Percentiles rank a stretch among this genome's conserved stretches.
Evolutionary conservation across 208 protist species (phyloP).

Genomic region (Crithidia brevicula): DNA sequence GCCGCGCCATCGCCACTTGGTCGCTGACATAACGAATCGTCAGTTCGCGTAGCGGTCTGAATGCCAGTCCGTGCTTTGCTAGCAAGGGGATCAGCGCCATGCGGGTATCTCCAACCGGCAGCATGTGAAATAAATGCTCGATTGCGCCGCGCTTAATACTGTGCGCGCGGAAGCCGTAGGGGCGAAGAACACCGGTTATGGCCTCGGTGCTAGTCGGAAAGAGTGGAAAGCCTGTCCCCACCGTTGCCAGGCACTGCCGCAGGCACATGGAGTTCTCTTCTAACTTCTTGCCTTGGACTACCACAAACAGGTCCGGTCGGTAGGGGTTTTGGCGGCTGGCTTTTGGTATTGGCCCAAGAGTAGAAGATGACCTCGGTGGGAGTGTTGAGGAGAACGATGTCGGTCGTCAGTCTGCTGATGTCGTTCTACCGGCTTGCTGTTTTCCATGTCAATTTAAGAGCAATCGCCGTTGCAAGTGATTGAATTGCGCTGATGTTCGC

Average conservation of each 20-base stretch:
- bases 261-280: not conserved
- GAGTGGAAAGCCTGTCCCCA: not conserved
- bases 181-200: slow-evolving; percentile 7
- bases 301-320: slow-evolving; percentile 16
- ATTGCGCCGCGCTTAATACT: slow-evolving; percentile 30
- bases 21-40: slow-evolving; percentile 23
- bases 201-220: slow-evolving; percentile 15
- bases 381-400: not conserved
- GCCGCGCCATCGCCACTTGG: slow-evolving; percentile 14
- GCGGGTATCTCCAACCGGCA: not conserved
- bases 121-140: slow-evolving; percentile 1
- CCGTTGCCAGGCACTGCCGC: not conserved
- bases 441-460: slow-evolving; percentile 21
- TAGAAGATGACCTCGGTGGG: slow-evolving; percentile 10
- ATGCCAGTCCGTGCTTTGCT: slow-evolving; percentile 18
- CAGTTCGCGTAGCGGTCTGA: slow-evolving; percentile 3
- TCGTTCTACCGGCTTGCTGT: slow-evolving; percentile 27
- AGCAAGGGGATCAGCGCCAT: slow-evolving; percentile 15
- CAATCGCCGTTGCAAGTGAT: too few species aligned
- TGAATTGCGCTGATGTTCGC: not conserved
- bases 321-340: slow-evolving; percentile 8
- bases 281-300: slow-evolving; percentile 3
- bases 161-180: slow-evolving; percentile 27
- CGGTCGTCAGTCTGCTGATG: not conserved
- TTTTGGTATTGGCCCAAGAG: slow-evolving; percentile 22